Evolutionary conservation across 345 rosid genomes (phyloP), one percentile per base, ranked within the genome.

Genomic region (Heritiera fomes): DNA sequence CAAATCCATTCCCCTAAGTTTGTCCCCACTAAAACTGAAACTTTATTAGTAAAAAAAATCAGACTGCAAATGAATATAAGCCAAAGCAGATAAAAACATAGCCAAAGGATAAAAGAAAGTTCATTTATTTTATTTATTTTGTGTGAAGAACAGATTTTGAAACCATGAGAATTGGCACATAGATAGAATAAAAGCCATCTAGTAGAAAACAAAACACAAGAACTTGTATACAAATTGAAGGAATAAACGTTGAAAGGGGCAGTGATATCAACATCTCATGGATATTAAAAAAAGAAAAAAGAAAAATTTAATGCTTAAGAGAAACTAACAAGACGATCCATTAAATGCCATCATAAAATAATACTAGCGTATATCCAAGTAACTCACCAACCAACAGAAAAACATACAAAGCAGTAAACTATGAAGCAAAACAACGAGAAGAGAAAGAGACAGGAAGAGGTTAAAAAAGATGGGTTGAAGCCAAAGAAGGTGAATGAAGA

Each of bases 181-280:
- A 70, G 82, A 81, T 79, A 78, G 87, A 84, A 87, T 86, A 83
- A 83, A 80, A 79, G 71, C 45, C 81, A 43, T 79, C 76, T 71
- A 79, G 87, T 80, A 89, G 82, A 76, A 81, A 83, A 87, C 79
- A 77, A 80, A 81, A 84, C 65, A 64, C 70, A 82, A 81, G 80
- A 86, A 80, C 79, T 84, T 76, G 74, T 79, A 82, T 83, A 86
- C 89, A 90, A 89, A 86, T 89, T 30, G 91, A 92, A 93, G 91
- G 97, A 93, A 95, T 92, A 90, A 92, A 91, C 98, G 86, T 91
- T 88, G 95, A 90, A 90, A 94, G 85, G 89, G 86, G 91, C 86
- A 94, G 93, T 90, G 88, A 89, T 91, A 90, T 91, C 94, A 89
- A 91, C 81, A 87, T 90, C 97, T 69, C 66, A 70, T 53, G 75